Evolutionary conservation across 1,284 basidiomycete genomes (phyloP).

Genomic region (Microbotryomycetes sp.): DNA sequence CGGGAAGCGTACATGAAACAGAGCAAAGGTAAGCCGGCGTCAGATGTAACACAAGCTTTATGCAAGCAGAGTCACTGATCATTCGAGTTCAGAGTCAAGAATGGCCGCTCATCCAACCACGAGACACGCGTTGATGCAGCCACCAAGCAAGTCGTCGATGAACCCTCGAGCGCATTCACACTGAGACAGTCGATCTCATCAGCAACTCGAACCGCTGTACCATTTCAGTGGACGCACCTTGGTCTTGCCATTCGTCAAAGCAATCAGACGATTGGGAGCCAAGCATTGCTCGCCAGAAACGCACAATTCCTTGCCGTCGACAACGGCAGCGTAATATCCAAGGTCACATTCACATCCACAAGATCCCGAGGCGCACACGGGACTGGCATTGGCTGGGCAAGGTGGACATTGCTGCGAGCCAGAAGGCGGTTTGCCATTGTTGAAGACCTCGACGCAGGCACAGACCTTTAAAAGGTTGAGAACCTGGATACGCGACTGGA

Average conservation of each 20-base stretch:
- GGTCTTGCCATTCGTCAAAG: not conserved
- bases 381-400: slow-evolving; percentile 4
- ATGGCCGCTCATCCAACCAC: not conserved
- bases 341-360: slow-evolving; percentile 6
- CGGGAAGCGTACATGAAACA: too few relatives aligned
- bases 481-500: not conserved
- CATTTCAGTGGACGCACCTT: not conserved
- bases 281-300: not conserved
- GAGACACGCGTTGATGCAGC: slow-evolving; percentile 7
- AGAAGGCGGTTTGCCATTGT: not conserved
- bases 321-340: slow-evolving; percentile 1
- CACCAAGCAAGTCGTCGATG: slow-evolving; percentile 8
- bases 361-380: not conserved
- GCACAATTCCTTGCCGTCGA: slow-evolving; percentile 4
- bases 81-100: too few relatives aligned
- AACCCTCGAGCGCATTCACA: slow-evolving; percentile 8
- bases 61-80: too few relatives aligned
- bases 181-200: not conserved
- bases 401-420: not conserved
- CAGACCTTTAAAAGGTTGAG: not conserved
- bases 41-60: too few relatives aligned
- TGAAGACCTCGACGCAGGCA: slow-evolving; percentile 4
- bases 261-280: not conserved
- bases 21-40: too few relatives aligned
- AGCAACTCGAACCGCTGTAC: not conserved